Base-by-base conservation (phyloP, 2,329 filamentous ascomycete species). In the Penicillium sp. region DNA sequence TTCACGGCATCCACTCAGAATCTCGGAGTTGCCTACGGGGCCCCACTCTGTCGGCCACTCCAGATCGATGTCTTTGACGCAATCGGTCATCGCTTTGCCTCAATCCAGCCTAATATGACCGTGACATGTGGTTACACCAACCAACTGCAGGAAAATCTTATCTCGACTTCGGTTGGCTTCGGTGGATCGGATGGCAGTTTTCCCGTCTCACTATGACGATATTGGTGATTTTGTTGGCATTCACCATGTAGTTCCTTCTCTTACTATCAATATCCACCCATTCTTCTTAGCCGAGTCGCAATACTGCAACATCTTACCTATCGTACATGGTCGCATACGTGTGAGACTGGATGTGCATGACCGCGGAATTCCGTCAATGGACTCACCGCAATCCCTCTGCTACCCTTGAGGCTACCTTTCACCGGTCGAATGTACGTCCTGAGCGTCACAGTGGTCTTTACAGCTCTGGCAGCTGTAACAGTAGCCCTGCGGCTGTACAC, bases 401-500 rank as follows among this genome's bases (percentile, higher is more conserved):
- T 25, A 25, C 7, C 22, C 8, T 25, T 7, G 22, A 25, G 22
- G 22, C 7, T 8, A 25, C 22, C 22, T 25, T 25, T 7, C 22
- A 25, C 13, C 37, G 40, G 52, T 29, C 14, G 37, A 44, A 67
- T 64, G 61, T 43, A 61, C 16, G 54, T 60, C 18, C 36, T 64
- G 46, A 27, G 44, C 2, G 29, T 64, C 33, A 49, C 52, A 19
- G 58, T 57, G 11, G 46, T 46, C 6, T 64, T 66, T 16, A 52
- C 58, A 8, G 22, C 25, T 1, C 31, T 64, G 37, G 47, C 64
- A 2, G 41, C 34, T 22, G 16, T 65, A n/a, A 42, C 46, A 12
- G 59, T 66, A 29, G 49, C 37, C 1, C 19, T 63, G 22, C 56
- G 65, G 16, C 35, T 67, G 28, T 62, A 50, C 22, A 60, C 62